Evolutionary conservation across 2,329 filamentous ascomycete genomes (phyloP).

Genomic region (Penicillium sp.): DNA sequence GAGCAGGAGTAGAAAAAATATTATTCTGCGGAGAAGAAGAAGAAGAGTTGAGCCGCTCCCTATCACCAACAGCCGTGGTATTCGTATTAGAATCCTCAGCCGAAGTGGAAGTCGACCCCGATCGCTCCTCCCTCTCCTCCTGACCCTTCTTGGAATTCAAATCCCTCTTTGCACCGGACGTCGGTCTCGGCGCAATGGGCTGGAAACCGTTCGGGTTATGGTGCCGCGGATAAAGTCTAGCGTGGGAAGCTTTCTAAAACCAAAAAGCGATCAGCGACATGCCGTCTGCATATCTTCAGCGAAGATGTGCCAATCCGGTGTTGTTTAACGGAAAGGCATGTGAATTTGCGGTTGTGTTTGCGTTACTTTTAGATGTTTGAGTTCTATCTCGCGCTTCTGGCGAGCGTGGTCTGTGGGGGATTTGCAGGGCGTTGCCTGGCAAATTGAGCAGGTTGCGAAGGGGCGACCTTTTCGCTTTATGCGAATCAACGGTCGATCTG

Average conservation of each 20-base stretch:
- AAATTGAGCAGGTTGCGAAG: conserved; percentile 93
- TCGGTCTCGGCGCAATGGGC: conserved; percentile 24
- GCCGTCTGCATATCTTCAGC: conserved; percentile 16
- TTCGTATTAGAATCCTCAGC: conserved; percentile 8
- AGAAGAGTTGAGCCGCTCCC: neutral
- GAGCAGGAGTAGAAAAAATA: neutral
- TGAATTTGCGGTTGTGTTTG: conserved; percentile 20
- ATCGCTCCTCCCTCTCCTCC: neutral
- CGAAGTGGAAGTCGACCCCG: conserved; percentile 15
- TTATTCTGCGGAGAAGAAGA: neutral
- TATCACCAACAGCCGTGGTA: too few relatives aligned
- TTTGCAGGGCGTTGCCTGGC: conserved; percentile 80
- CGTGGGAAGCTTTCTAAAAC: conserved; percentile 26
- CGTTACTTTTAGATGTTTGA: conserved; percentile 35
- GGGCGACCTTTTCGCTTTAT: conserved; percentile 97
- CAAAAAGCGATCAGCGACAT: conserved; percentile 14
- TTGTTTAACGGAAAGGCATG: conserved; percentile 5
- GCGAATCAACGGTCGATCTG: conserved; percentile 86
- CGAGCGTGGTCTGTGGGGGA: conserved; percentile 87
- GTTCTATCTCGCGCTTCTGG: conserved; percentile 35
- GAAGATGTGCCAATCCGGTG: conserved; percentile 14
- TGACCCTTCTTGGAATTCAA: neutral
- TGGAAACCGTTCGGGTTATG: conserved; percentile 21
- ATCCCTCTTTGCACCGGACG: neutral
- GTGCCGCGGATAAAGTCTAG: conserved; percentile 23